phyloP scores from a whole-genome alignment of 2,329 filamentous ascomycete genomes.

The Fusarium liriodendri region DNA sequence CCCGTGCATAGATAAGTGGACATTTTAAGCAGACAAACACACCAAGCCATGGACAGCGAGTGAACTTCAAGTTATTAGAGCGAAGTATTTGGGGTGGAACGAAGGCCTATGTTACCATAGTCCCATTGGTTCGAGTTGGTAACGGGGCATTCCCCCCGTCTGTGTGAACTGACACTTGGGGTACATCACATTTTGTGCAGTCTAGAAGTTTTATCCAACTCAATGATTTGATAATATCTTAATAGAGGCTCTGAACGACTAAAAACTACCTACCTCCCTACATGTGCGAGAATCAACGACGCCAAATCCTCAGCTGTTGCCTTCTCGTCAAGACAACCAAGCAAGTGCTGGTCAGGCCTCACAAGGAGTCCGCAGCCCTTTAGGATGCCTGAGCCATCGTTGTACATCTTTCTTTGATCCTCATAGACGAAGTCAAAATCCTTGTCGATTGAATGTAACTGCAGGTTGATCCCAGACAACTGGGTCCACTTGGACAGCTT shows the following conservation, averaged over 20 bases:
- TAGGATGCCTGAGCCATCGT: not conserved
- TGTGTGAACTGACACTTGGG: not conserved
- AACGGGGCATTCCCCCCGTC: not conserved
- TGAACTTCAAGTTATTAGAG: too few relatives aligned
- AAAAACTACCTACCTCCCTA: not conserved
- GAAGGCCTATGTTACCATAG: not conserved
- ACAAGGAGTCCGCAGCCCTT: not conserved
- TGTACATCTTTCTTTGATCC: not conserved
- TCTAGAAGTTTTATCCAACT: not conserved
- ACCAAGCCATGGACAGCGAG: too few relatives aligned
- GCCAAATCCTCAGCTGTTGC: not conserved
- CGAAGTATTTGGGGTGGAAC: too few relatives aligned
- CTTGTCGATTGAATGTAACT: not conserved
- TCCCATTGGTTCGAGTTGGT: not conserved
- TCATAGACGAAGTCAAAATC: not conserved
- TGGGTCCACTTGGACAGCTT: not conserved
- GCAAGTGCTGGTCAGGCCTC: not conserved
- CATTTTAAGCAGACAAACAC: too few relatives aligned
- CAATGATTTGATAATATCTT: not conserved
- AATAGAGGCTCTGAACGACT: not conserved
- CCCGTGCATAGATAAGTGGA: too few relatives aligned
- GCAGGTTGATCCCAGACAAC: not conserved
- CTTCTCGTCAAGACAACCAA: not conserved
- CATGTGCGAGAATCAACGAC: not conserved
- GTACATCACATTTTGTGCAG: not conserved